phyloP scores from a whole-genome alignment of 305 asterid genomes.

The Fraxinus albicans region DNA sequence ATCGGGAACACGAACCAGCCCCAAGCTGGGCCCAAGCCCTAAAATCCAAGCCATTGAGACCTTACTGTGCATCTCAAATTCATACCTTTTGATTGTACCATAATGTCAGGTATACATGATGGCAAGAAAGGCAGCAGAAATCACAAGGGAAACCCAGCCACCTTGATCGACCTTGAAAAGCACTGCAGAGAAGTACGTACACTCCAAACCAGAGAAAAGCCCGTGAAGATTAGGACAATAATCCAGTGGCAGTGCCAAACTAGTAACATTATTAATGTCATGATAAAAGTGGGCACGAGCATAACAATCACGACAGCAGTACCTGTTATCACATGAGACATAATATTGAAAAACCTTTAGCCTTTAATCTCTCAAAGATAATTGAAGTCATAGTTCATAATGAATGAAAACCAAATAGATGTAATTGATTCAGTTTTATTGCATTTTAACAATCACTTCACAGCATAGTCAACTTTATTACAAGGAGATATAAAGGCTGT shows the following conservation, averaged over 20 bases:
- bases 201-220: slow-evolving; percentile 68
- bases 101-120: slow-evolving; percentile 94
- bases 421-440: not conserved
- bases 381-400: not conserved
- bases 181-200: slow-evolving; percentile 82
- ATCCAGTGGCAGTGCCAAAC: slow-evolving; percentile 97
- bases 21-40: slow-evolving; percentile 90
- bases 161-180: slow-evolving; percentile 86
- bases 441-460: not conserved
- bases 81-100: slow-evolving; percentile 78
- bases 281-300: slow-evolving; percentile 88
- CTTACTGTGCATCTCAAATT: slow-evolving; percentile 92
- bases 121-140: slow-evolving; percentile 71
- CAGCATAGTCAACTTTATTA: not conserved
- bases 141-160: slow-evolving; percentile 95
- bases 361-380: not conserved
- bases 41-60: slow-evolving; percentile 93
- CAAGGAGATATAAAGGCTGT: not conserved
- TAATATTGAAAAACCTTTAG: not conserved
- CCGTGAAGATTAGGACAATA: slow-evolving; percentile 69
- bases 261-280: slow-evolving; percentile 80
- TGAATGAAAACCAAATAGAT: not conserved
- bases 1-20: slow-evolving; percentile 92
- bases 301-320: slow-evolving; percentile 91
- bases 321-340: slow-evolving; percentile 42